Base-by-base conservation (phyloP, 805 yeast species). In the Lipomyces yamanashiensis region DNA sequence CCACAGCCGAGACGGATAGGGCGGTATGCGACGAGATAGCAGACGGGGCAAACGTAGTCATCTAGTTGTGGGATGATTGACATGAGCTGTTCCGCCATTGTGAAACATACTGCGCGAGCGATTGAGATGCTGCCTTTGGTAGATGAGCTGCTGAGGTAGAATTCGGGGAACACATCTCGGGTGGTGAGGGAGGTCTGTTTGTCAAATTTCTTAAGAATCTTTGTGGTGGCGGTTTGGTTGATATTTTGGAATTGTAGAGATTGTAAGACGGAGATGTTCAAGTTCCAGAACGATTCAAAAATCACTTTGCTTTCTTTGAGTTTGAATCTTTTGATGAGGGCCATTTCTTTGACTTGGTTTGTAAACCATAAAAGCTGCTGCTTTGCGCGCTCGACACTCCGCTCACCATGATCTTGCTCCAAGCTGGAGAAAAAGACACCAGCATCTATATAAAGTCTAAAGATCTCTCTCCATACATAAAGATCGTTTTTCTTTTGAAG, bases 161-260 rank as follows among this genome's bases (percentile, higher is more conserved):
- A 72, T 48, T 77, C 73, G 1, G 88, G 87, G 69, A 84, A 82
- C 50, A 76, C 71, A 4, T 59, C 57, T n/a, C 66, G 67, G 1
- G 74, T 63, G 10, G 81, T 79, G 36, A 88, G 75, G 7, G 84
- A 76, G 0, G 93, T 88, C 70, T 84, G 87, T 72, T 88, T 88
- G 69, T 89, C 92, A 70, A 89, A 88, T 72, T 88, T 88, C 72
- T 88, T 88, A 71, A 88, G 77, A 64, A 88, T 88, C 73, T 88
- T 88, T 17, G 81, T 76, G 45, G 87, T 80, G 0, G 93, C 93
- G 48, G 84, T 79, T 40, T 82, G 77, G 74, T 88, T 88, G 63
- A 88, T 79, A 8, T 82, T 77, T 70, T 86, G 88, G 71, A 85
- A 88, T 66, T 84, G 83, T 37, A 85, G 78, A 10, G 84, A 80